These are phyloP conservation scores for Gossypium thurberi DNA, from an alignment of 345 rosid species.

Conservation along the genomic window DNA sequence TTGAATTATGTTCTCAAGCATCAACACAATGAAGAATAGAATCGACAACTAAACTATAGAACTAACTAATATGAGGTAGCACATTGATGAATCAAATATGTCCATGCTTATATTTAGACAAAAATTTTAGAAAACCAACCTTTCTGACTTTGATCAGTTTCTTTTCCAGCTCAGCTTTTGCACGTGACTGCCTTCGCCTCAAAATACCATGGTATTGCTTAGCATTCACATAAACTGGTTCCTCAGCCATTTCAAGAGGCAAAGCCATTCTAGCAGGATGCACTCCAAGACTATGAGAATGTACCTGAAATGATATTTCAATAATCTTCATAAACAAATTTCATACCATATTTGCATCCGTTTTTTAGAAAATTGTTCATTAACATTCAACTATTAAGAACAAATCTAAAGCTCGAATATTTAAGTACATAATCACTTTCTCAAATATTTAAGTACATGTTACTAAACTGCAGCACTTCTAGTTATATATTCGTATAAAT, in stretches of 20 bases:
- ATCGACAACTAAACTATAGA: background rate
- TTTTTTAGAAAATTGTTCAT: background rate
- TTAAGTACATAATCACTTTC: background rate
- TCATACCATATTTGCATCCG: background rate
- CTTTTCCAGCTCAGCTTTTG: slow-evolving; percentile 61
- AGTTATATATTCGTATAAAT: background rate
- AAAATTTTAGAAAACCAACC: slow-evolving; percentile 24
- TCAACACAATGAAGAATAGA: background rate
- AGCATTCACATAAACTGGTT: slow-evolving; percentile 32
- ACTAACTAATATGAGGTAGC: background rate
- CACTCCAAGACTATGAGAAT: slow-evolving; percentile 35
- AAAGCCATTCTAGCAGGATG: slow-evolving; percentile 46
- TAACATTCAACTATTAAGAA: background rate
- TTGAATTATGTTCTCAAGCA: background rate
- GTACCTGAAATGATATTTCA: slow-evolving; percentile 27
- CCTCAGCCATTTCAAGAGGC: slow-evolving; percentile 58
- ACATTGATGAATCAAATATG: background rate
- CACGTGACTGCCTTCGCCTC: slow-evolving; percentile 61
- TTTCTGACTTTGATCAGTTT: slow-evolving; percentile 45
- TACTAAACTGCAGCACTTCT: too few relatives aligned
- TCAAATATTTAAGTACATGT: background rate
- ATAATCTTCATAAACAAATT: background rate
- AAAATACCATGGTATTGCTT: slow-evolving; percentile 58
- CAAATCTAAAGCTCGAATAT: background rate
- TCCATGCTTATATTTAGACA: background rate